Evolutionary conservation across 139 green algal species (phyloP).

Genomic region (Micractinium conductrix): DNA sequence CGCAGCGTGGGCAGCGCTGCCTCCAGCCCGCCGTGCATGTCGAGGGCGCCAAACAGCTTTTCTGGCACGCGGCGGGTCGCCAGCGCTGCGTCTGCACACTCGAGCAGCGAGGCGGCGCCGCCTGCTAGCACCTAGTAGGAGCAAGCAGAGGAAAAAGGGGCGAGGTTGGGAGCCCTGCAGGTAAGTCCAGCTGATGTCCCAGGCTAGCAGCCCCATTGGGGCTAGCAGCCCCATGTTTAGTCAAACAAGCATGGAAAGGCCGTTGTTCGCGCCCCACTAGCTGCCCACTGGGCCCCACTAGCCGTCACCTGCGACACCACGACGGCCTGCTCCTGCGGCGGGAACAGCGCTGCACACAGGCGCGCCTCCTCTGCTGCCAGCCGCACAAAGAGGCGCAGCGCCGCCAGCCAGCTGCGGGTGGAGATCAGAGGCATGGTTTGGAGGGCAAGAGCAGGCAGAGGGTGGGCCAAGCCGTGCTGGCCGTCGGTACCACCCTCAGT

Average conservation of each 20-base stretch:
- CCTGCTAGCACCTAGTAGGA: conserved; percentile 33
- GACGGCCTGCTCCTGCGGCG: not conserved
- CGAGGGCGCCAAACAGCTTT: conserved; percentile 52
- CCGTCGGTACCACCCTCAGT: too few species aligned
- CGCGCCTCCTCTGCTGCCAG: conserved; percentile 31
- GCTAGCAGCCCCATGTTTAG: too few species aligned
- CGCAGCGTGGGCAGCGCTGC: conserved; percentile 16
- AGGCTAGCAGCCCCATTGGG: too few species aligned
- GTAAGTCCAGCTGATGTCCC: too few species aligned
- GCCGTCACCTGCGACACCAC: conserved; percentile 20
- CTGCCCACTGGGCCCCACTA: too few species aligned
- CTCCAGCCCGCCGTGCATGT: conserved; percentile 51
- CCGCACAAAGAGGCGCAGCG: conserved; percentile 41
- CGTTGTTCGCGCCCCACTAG: too few species aligned
- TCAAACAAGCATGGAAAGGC: too few species aligned
- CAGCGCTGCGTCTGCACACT: conserved; percentile 33
- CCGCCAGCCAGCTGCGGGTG: conserved; percentile 41
- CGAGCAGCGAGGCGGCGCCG: not conserved
- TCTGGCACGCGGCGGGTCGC: conserved; percentile 24
- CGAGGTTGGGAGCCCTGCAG: too few species aligned
- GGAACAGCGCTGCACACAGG: conserved; percentile 31
- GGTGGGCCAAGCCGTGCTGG: not conserved
- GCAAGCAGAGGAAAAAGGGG: not conserved
- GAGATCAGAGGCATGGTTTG: too few species aligned
- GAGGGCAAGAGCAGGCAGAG: not conserved